Conservation (phyloP, 495 filamentous ascomycete genomes). For the Symbiotaphrina buchneri region DNA sequence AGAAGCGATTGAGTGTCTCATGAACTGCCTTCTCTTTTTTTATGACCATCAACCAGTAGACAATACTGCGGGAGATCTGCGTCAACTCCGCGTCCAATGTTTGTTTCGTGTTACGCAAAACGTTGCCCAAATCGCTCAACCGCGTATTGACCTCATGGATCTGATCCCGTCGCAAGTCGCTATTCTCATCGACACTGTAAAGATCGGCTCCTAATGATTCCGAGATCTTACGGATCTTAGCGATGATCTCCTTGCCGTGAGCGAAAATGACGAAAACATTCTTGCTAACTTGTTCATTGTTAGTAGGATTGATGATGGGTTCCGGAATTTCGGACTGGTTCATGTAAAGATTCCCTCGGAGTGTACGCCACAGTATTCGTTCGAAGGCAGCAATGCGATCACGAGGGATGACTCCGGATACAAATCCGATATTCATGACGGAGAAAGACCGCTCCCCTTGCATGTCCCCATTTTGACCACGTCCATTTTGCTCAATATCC, state of each 20-base stretch:
- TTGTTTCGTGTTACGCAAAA: conserved; percentile 86
- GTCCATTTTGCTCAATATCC: conserved; percentile 60
- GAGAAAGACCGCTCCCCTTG: conserved; percentile 67
- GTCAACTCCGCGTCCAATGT: conserved; percentile 84
- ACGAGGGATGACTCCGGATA: conserved; percentile 88
- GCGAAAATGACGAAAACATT: conserved; percentile 99
- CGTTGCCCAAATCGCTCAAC: conserved; percentile 69
- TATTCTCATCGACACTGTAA: conserved; percentile 94
- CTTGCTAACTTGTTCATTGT: conserved; percentile 80
- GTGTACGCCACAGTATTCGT: conserved; percentile 85
- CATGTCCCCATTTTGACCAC: conserved; percentile 39
- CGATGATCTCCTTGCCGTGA: conserved; percentile 91
- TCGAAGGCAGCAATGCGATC: conserved; percentile 91
- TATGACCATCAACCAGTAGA: conserved; percentile 89
- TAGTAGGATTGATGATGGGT: conserved; percentile 76
- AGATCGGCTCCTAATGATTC: conserved; percentile 88
- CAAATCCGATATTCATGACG: conserved; percentile 98
- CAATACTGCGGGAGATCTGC: conserved; percentile 72
- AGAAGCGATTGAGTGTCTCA: conserved; percentile 85
- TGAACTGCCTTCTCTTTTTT: conserved; percentile 99
- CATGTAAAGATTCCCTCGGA: conserved; percentile 98
- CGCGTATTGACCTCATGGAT: conserved; percentile 91
- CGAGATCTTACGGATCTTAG: conserved; percentile 96
- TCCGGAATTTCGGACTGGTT: conserved; percentile 97
- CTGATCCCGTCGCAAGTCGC: conserved; percentile 79